A percentile compares a stretch with the other conserved stretches of the same genome.
These are phyloP conservation scores for Mitragyna speciosa DNA, from an alignment of 257 asterid genomes.

Conservation along the genomic window DNA sequence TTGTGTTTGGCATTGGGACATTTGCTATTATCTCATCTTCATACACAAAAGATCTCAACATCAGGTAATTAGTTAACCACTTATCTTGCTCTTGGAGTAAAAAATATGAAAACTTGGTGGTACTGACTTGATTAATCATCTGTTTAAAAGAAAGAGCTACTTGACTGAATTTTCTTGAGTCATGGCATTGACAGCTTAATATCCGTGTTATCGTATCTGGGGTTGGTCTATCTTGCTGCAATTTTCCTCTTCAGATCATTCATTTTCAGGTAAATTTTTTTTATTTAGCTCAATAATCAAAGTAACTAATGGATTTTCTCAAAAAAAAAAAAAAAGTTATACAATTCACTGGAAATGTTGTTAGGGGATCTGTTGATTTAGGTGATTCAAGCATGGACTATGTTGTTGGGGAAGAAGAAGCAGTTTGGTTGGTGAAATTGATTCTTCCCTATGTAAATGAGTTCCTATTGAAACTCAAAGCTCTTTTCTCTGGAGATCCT, in stretches of 20 bases:
- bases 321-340: no score
- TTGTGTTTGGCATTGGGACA: conserved; percentile 80
- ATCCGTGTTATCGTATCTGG: conserved; percentile 74
- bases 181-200: conserved; percentile 58
- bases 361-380: conserved; percentile 44
- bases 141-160: not conserved
- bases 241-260: conserved; percentile 77
- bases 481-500: conserved; percentile 97
- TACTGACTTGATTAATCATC: not conserved
- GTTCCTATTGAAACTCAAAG: conserved; percentile 64
- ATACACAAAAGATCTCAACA: conserved; percentile 65
- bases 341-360: not conserved
- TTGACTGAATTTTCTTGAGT: conserved; percentile 14
- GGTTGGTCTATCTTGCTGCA: conserved; percentile 82
- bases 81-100: not conserved
- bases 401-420: conserved; percentile 85
- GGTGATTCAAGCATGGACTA: conserved; percentile 38
- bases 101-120: not conserved
- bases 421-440: conserved; percentile 61
- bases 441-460: conserved; percentile 73
- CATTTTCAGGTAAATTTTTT: conserved; percentile 50
- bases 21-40: conserved; percentile 79
- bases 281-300: not conserved
- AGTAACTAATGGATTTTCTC: not conserved
- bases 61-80: conserved; percentile 45